A percentile compares a stretch with the other conserved stretches of the same genome.
phyloP scores from a whole-genome alignment of 805 yeast genomes.

The Cephaloascus albidus region DNA sequence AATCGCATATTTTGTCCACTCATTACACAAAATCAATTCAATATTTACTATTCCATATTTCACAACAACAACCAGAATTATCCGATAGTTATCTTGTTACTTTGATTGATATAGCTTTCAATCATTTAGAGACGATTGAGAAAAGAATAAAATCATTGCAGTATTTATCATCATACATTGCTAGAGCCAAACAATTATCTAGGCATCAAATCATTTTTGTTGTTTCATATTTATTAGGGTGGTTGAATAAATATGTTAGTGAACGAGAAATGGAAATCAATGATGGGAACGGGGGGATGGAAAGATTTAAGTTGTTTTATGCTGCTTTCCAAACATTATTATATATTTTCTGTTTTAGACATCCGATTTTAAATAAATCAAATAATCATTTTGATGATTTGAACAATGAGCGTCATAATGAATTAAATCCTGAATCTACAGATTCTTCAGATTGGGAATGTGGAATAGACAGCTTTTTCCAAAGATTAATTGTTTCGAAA shows the following conservation, averaged over 20 bases:
- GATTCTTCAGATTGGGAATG: slow-evolving; percentile 56
- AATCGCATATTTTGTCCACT: slow-evolving; percentile 79
- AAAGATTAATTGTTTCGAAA: slow-evolving; percentile 72
- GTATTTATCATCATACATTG: slow-evolving; percentile 81
- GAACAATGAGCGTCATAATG: not conserved
- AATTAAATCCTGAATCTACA: slow-evolving; percentile 3
- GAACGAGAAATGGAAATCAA: slow-evolving; percentile 83
- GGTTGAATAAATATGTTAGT: slow-evolving; percentile 73
- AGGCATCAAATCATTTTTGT: slow-evolving; percentile 73
- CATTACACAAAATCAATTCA: slow-evolving; percentile 87
- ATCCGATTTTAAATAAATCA: slow-evolving; percentile 41
- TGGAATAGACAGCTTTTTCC: slow-evolving; percentile 77
- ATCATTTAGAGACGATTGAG: slow-evolving; percentile 57
- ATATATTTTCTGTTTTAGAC: slow-evolving; percentile 88
- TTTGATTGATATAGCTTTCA: slow-evolving; percentile 75
- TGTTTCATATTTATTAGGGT: slow-evolving; percentile 69
- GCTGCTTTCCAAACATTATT: slow-evolving; percentile 85
- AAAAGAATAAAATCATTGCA: slow-evolving; percentile 85
- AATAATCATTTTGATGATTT: slow-evolving; percentile 1
- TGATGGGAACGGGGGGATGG: slow-evolving; percentile 67
- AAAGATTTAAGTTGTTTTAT: slow-evolving; percentile 79
- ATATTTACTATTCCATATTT: slow-evolving; percentile 68
- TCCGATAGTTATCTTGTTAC: slow-evolving; percentile 79
- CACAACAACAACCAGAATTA: slow-evolving; percentile 75
- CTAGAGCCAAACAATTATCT: slow-evolving; percentile 70